phyloP scores from a whole-genome alignment of 495 filamentous ascomycete genomes.

The Tuber calosporum region DNA sequence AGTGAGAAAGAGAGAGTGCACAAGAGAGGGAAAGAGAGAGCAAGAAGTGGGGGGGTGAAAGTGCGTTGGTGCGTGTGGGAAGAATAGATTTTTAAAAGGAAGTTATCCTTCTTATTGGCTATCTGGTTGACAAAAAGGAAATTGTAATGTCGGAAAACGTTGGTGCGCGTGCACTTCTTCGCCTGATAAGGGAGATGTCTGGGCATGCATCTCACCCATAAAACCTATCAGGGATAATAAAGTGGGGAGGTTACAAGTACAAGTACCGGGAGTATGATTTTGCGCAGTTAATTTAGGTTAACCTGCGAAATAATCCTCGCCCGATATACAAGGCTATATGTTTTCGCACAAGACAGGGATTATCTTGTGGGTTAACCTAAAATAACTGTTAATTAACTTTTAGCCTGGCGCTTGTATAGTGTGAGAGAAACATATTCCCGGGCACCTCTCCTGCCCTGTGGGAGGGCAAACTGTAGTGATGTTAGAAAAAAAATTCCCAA shows the following conservation, averaged over 20 bases:
- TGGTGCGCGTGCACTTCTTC: background rate
- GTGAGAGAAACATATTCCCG: too few relatives aligned
- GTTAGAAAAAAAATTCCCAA: too few relatives aligned
- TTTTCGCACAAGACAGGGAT: too few relatives aligned
- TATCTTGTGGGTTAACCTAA: too few relatives aligned
- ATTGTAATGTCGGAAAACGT: background rate
- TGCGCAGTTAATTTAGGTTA: background rate
- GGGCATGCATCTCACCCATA: background rate
- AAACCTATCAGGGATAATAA: background rate
- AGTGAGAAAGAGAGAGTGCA: background rate
- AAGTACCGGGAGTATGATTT: too few relatives aligned
- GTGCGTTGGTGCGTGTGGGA: background rate
- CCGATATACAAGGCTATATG: too few relatives aligned
- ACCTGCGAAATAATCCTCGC: too few relatives aligned
- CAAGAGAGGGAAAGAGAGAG: background rate
- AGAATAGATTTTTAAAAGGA: background rate
- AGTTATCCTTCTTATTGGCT: background rate
- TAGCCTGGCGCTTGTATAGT: too few relatives aligned
- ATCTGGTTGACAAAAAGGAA: slow-evolving; percentile 4
- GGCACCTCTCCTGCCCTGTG: background rate
- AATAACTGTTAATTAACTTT: too few relatives aligned
- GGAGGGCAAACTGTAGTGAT: background rate
- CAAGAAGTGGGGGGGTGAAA: background rate
- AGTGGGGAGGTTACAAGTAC: background rate
- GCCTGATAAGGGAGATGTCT: slow-evolving; percentile 2